Evolutionary conservation across 2,329 filamentous ascomycete genomes (phyloP), one percentile per base, ranked within the genome.

Genomic region (Aspergillus jensenii): DNA sequence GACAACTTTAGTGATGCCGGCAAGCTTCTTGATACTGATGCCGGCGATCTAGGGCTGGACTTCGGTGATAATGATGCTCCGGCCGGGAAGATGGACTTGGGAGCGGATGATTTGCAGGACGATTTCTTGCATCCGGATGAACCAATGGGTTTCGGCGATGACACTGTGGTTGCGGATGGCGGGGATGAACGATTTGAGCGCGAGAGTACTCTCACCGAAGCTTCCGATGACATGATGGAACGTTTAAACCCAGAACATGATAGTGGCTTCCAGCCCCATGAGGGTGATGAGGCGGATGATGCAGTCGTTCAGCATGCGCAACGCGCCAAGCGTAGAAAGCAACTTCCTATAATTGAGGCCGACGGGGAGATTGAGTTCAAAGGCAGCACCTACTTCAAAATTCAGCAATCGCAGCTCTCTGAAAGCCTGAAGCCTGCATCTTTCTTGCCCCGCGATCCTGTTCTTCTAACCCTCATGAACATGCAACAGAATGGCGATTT

Each of bases 401-500:
- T 90, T 63, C 91, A 96, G 72, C 92, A 96, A 72, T 83, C 87
- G 57, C 91, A 96, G 71, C 89, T 90, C 63, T 89, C 91, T 46
- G 91, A 89, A 68, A 98, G 98, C 61, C 81, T 96, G 57, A 93
- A 90, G 75, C 85, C 89, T 2, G 87, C 90, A 6, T 87, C 87
- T 0, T 96, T 96, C 75, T 81, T 99, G 45, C 91, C 93, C 2
- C 87, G 90, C 40, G 92, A 99, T 65, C 91, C 93, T 2, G 87
- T 93, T 54, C 82, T 98, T 14, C 82, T 98, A 31, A 90, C 91
- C 35, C 80, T 99, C 21, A 89, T 96, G 81, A 91, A 93, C 67
- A 89, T 97, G 84, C 95, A 97, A 74, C 92, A 90, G 77, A 91
- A 85, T 54, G 93, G 95, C 54, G 90, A 87, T 40, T 98, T 99